Evolutionary conservation across 108 stramenopile genomes (phyloP), one percentile per base, ranked within the genome.

Genomic region (Fragilaria radians): DNA sequence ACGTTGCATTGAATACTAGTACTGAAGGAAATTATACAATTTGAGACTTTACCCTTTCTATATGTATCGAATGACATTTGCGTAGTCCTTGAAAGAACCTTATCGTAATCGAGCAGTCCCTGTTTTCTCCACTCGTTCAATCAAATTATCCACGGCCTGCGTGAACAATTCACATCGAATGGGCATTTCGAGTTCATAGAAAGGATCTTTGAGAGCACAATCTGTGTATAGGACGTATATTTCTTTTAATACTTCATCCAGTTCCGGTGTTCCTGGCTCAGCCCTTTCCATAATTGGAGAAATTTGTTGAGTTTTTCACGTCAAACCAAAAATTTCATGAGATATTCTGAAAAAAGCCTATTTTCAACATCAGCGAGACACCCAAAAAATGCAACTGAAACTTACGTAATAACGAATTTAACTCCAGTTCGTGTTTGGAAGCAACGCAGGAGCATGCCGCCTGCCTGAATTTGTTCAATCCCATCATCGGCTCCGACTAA

Each of bases 151-250:
- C 21, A 92, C 87, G 0, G 75, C 81, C 56, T 79, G 66, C 25
- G 77, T 83, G 57, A 92, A 92, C 32, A 92, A 57, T 53, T 88
- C 87, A 68, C 81, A 82, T 54, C 90, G 73, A 36, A 92, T 88
- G 18, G 90, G 90, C 90, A 92, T 92, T 68, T 92, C 90, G 57
- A 92, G 62, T 70, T 92, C 90, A 64, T 88, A 92, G 68, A 92
- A 92, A 30, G 90, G 90, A 81, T 92, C 87, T 59, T 92, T 92
- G 62, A 88, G 62, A 28, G 83, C 83, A 61, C 85, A 92, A 67
- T 92, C 90, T 3, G 90, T 68, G 67, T 92, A 92, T 0, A 86
- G 52, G 11, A 92, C 74, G 51, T 92, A 92, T 31, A 92, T 86
- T 76, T 88, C 83, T 57, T 72, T 66, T 48, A 92, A 59, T 4